Evolutionary conservation across 352 stramenopile genomes (phyloP), one percentile per base, ranked within the genome.

Genomic region (Globisporangium yorkense): DNA sequence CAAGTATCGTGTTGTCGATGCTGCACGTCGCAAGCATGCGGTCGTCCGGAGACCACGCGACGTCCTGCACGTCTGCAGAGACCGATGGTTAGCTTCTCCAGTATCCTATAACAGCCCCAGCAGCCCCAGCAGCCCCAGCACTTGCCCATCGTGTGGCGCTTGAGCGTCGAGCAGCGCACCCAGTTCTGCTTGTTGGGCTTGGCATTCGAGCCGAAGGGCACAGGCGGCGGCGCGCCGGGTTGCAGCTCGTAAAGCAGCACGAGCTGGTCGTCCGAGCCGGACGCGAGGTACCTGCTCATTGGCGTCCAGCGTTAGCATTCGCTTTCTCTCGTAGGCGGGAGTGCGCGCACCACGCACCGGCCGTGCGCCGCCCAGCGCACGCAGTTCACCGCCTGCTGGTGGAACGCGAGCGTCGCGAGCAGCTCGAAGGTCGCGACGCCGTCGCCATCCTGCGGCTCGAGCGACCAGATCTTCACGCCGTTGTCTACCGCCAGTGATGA

Each of bases 1-100:
- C 89, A 48, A 90, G 71, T 59, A 95, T 92, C 35, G 80, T 82
- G 60, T 95, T 95, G 68, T 95, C 86, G 57, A 95, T 93, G 57
- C 83, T 93, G 68, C 86, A 95, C 2, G 83, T 93, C n/a, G 86
- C 86, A 18, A 95, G 63, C 66, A 94, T 90, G 7, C 83, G 81
- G 62, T 95, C 86, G 65, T 95, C 86, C 0, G 86, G 86, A 2
- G 86, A 95, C 86, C 86, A 95, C 21, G 86, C 83, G 6, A 95
- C 58, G 44, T 95, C 86, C 41, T 89, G 78, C 49, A 95, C 86
- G 60, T 94, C 84, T 94, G 49, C 41, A 37, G 8, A 62, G 15
- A 2, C 15, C 41, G 33, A 45, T 9, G 35, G 12, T 18, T n/a
- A 45, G 21, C 33, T 54, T 54, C 16, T 37, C 33, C 45, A 44